Percentiles rank a stretch among this genome's conserved stretches.
Evolutionary conservation across 2,329 filamentous ascomycete genomes (phyloP).

Genomic region (Xylaria sp.): DNA sequence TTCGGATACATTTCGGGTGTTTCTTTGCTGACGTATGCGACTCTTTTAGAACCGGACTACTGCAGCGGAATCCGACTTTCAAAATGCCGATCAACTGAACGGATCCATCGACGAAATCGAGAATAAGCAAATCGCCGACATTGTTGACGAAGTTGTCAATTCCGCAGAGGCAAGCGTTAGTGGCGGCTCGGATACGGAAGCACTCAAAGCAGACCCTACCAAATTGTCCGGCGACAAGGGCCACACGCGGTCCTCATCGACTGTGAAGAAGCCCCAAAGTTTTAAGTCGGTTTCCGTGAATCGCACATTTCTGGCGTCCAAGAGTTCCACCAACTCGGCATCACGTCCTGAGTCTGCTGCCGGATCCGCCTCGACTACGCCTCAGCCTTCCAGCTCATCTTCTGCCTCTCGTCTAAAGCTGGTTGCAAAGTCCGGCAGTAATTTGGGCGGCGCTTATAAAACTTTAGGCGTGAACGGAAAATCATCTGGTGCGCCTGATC

Average conservation of each 20-base stretch:
- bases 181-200: conserved; percentile 81
- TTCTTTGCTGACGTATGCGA: conserved; percentile 22
- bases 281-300: conserved; percentile 91
- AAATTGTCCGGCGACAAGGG: conserved; percentile 68
- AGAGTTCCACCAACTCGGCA: conserved; percentile 61
- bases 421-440: conserved; percentile 78
- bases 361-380: conserved; percentile 57
- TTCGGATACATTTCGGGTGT: neutral
- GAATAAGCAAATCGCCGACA: conserved; percentile 67
- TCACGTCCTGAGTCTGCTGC: conserved; percentile 63
- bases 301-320: conserved; percentile 83
- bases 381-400: conserved; percentile 59
- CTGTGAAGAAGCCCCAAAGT: conserved; percentile 77
- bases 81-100: conserved; percentile 62
- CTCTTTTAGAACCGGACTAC: conserved; percentile 32
- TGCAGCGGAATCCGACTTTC: conserved; percentile 51
- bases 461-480: conserved; percentile 67
- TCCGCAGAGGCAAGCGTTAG: conserved; percentile 76
- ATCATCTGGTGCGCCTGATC: conserved; percentile 71
- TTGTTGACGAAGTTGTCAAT: conserved; percentile 68
- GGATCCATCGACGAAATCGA: conserved; percentile 65
- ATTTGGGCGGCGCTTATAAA: conserved; percentile 63
- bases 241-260: conserved; percentile 67
- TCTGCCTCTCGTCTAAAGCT: conserved; percentile 74
- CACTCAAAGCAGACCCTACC: conserved; percentile 67